These are phyloP conservation scores for Angomonas deanei DNA, from an alignment of 208 protist species.

Conservation along the genomic window DNA sequence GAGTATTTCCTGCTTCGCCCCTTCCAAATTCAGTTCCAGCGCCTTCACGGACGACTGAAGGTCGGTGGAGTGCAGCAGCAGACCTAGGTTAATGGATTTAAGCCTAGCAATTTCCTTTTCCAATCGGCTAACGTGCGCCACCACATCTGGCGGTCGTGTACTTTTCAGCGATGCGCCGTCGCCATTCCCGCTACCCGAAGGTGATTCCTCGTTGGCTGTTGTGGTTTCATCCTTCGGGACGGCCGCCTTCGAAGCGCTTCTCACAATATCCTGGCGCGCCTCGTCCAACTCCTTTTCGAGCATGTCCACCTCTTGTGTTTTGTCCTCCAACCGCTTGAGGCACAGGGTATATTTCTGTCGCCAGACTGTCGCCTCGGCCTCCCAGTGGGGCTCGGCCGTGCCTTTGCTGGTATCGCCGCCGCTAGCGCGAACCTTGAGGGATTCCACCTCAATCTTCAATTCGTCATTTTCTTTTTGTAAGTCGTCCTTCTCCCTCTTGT, in stretches of 20 bases:
- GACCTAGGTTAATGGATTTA: conserved; percentile 81
- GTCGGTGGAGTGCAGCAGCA: conserved; percentile 78
- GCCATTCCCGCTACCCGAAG: background rate
- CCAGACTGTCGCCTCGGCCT: conserved; percentile 68
- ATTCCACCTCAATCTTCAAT: conserved; percentile 16
- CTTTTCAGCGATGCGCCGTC: background rate
- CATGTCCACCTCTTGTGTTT: conserved; percentile 53
- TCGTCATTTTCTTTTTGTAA: conserved; percentile 48
- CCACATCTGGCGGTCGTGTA: background rate
- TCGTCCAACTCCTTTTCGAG: conserved; percentile 72
- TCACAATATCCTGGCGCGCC: conserved; percentile 35
- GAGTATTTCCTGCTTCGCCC: conserved; percentile 56
- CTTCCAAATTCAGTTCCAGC: conserved; percentile 61
- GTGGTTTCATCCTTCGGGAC: background rate
- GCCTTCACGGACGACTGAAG: conserved; percentile 56
- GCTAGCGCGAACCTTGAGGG: conserved; percentile 11
- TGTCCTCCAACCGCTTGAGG: conserved; percentile 56
- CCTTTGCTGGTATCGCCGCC: background rate
- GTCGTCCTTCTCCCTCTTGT: conserved; percentile 21
- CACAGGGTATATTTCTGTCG: conserved; percentile 70
- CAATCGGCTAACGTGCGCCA: conserved; percentile 18
- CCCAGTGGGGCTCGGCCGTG: conserved; percentile 33
- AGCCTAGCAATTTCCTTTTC: conserved; percentile 75
- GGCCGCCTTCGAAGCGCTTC: conserved; percentile 14
- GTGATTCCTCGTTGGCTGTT: background rate